These are phyloP conservation scores for Eremochloa ophiuroides DNA, from an alignment of 176 grass and related monocot genomes.

Conservation along the genomic window DNA sequence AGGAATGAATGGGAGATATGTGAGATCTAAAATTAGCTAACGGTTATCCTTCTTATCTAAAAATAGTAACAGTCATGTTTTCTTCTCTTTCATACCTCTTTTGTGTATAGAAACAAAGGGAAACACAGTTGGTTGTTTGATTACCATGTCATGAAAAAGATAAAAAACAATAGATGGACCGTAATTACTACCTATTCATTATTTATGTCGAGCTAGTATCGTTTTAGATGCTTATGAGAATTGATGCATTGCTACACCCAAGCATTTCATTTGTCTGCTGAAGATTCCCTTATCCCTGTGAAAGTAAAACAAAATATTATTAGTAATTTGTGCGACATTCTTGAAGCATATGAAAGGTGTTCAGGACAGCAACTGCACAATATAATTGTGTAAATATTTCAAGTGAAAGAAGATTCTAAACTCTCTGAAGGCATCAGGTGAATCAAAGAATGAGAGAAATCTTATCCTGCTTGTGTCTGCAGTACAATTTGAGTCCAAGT, in stretches of 20 bases:
- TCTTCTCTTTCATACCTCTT: neutral
- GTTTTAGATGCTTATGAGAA: neutral
- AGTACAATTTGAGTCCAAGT: neutral
- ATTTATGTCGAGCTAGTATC: neutral
- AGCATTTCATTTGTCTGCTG: neutral
- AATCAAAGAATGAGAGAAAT: neutral
- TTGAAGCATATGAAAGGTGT: neutral
- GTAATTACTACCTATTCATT: neutral
- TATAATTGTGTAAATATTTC: neutral
- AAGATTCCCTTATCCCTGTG: neutral
- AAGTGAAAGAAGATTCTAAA: neutral
- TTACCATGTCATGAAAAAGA: neutral
- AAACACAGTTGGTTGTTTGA: neutral
- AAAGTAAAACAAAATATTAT: neutral
- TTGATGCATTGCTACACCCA: neutral
- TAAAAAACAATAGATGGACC: neutral
- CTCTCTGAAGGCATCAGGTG: neutral
- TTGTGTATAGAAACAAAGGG: neutral
- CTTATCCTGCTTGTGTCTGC: neutral
- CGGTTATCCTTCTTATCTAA: neutral
- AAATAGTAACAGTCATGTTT: neutral
- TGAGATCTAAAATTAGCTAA: conserved; percentile 38
- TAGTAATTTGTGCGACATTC: neutral
- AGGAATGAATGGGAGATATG: neutral
- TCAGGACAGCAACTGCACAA: neutral